Evolutionary conservation across 306 rosid genomes (phyloP), one percentile per base, ranked within the genome.

Genomic region (Dicorynia guianensis): DNA sequence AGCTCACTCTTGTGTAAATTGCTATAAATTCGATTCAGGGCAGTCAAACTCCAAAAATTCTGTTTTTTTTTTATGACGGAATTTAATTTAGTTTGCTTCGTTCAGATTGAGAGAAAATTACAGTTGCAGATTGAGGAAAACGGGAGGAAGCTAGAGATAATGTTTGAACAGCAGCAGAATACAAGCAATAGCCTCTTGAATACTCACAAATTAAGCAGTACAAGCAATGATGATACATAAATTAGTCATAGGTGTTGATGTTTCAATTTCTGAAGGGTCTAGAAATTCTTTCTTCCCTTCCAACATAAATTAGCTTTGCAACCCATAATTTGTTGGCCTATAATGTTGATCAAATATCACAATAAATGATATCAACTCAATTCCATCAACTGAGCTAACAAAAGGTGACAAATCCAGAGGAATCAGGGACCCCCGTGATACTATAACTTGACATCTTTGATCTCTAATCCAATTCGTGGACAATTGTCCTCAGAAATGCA

Each of bases 71-170:
- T 43, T 18, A 61, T 52, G 67, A 59, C 33, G 54, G 1, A 13
- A 54, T 39, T 38, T 81, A 35, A 30, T 39, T 69, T 55, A 53
- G 40, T 33, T 56, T 39, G 17, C 11, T 73, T 77, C 49, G 20
- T 58, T 10, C 81, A 89, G 93, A 69, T 80, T 59, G 90, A 89
- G 77, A 69, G 87, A 56, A 78, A 68, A 33, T 54, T 89, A 25
- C 93, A 82, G 66, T 57, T 80, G 76, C 17, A 69, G 72, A 74
- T 89, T 55, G 93, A 86, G 66, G 93, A 89, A 78, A 90, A 89
- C 67, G 90, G 89, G 19, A 86, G 54, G 79, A 74, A 84, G 74
- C 78, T 89, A 56, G 80, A 82, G 56, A 82, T 59, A 70, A 80
- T 84, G 85, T 84, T 89, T 77, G 87, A 84, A 5, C 77, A 80